Evolutionary conservation across 306 rosid species (phyloP), one percentile per base, ranked within the genome.

Genomic region (Castanopsis chinensis): DNA sequence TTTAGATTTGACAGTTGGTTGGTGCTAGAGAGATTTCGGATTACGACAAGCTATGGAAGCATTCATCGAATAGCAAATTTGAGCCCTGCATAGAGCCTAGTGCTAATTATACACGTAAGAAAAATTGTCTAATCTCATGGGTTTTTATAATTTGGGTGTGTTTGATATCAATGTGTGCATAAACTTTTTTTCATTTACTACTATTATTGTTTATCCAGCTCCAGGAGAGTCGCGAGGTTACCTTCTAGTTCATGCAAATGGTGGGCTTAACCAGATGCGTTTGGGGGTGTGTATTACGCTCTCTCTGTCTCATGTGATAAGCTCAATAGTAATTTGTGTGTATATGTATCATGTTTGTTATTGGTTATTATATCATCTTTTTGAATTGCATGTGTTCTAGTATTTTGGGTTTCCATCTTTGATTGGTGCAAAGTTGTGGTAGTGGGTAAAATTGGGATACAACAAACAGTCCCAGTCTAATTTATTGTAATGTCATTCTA

Each of bases 221-320:
- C 90, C 92, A 41, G 80, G 70, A 3, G 83, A 89, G 58, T 85
- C 95, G 0, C 84, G 68, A 75, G 99, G 99, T 60, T 95, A 86
- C 88, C 98, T 95, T 67, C 86, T 89, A 54, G 99, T 95, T 60
- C 92, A 92, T 83, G 85, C 99, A 1, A 95, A 95, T 81, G 99
- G 99, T 14, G 99, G 99, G 70, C 98, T 95, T 78, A 95, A 92
- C 79, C 99, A 95, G 82, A 95, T 95, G 99, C 99, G 98, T 77
- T 83, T 94, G 49, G 98, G 99, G 98, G 99, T 92, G 54, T 77
- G 92, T 85, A 14, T 37, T 15, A 4, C 58, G 18, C 65, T 55
- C 72, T 85, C 74, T 82, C 20, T 68, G 53, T 17, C 25, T 67
- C 25, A 5, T 61, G 14, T 27, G 10, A 61, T 61, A 61, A 61